Evolutionary conservation across 2,329 filamentous ascomycete species (phyloP).

Genomic region (Dothidotthia symphoricarpi): DNA sequence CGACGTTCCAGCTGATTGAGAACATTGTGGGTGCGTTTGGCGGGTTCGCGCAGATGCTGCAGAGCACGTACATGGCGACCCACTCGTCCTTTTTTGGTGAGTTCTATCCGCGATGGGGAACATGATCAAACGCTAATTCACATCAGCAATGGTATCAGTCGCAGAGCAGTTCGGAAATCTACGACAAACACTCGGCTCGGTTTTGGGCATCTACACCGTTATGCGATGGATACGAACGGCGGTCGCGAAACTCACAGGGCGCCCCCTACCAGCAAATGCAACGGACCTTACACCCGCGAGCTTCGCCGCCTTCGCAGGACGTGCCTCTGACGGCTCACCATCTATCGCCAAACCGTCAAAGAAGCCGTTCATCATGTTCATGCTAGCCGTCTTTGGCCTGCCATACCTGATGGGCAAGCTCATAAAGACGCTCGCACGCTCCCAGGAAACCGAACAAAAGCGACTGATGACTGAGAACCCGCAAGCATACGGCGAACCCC

Average conservation of each 20-base stretch:
- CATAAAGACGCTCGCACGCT: conserved; percentile 78
- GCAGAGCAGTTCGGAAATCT: conserved; percentile 96
- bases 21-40: conserved; percentile 95
- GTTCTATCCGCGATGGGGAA: conserved; percentile 30
- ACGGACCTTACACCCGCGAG: conserved; percentile 83
- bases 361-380: conserved; percentile 95
- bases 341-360: conserved; percentile 72
- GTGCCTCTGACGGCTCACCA: conserved; percentile 64
- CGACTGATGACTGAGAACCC: conserved; percentile 54
- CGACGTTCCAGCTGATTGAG: conserved; percentile 98
- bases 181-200: conserved; percentile 86
- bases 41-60: conserved; percentile 97
- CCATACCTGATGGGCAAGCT: conserved; percentile 97
- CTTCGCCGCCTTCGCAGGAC: conserved; percentile 85
- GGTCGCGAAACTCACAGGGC: conserved; percentile 88
- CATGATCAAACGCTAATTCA: conserved; percentile 11
- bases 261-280: conserved; percentile 83
- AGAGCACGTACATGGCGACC: conserved; percentile 99
- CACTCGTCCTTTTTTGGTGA: conserved; percentile 97
- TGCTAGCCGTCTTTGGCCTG: conserved; percentile 88
- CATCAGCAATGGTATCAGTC: conserved; percentile 88
- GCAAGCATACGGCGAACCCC: conserved; percentile 49
- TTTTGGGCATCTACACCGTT: conserved; percentile 91
- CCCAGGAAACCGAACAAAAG: conserved; percentile 79
- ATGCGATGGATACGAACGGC: conserved; percentile 93